Base-by-base conservation (phyloP, 2,329 filamentous ascomycete species). In the Knoxdaviesia proteae region DNA sequence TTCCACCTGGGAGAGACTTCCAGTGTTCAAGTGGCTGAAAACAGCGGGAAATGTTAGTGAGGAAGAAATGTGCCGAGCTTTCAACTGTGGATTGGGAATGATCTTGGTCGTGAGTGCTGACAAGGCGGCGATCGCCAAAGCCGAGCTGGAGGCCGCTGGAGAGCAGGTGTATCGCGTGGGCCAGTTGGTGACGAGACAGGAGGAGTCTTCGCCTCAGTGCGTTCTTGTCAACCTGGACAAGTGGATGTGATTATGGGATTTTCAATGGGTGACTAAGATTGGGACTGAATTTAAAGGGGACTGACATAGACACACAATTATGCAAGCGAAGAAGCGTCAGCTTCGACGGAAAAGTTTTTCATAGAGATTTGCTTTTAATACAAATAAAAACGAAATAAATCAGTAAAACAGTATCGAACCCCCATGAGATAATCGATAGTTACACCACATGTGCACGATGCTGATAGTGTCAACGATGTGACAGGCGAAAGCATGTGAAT, bases 1-100 rank as follows among this genome's bases (percentile, higher is more conserved):
- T 39, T 63, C 67, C 37, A 61, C 71, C 1, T 98, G 87, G 84
- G 58, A 74, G 31, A 68, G 86, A 38, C 84, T 82, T 0, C 63
- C 71, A 1, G 81, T 94, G 5, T 90, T 96, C 64, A 68, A 69
- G 53, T 98, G 90, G 90, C 69, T 98, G 52, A 84, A 86, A 63
- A 60, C 58, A 47, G 64, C 66, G 4, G 75, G 74, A n/a, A 80
- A 80, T 47, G 77, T 96, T 33, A 71, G 69, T 42, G 68, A 77
- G 2, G 55, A 64, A 7, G 90, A 98, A 63, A 92, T 96, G 72
- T 84, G 80, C 42, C 71, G 86, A 45, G 90, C 86, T 2, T 96
- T 94, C 71, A 98, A 98, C 64, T 86, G 80, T 6, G 90, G 90
- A 41, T 64, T 98, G 38, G 90, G 90, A 39, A 96, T 98, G 87